phyloP scores from a whole-genome alignment of 495 filamentous ascomycete species.

The Glarea lozoyensis region DNA sequence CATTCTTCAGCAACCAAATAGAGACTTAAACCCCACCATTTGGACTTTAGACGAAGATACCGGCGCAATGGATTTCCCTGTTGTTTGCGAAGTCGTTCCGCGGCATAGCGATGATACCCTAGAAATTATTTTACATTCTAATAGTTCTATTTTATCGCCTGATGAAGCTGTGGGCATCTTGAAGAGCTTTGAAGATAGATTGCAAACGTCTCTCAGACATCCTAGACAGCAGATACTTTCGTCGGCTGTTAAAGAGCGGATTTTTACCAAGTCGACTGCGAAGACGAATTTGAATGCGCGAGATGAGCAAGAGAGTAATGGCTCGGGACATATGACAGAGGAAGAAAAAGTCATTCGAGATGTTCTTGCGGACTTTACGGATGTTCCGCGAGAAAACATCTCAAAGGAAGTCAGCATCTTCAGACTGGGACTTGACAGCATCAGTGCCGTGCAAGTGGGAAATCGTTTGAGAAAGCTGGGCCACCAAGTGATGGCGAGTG shows the following conservation, averaged over 20 bases:
- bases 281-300: no score
- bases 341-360: slow-evolving; percentile 42
- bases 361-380: slow-evolving; percentile 47
- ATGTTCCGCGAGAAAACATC: slow-evolving; percentile 43
- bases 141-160: slow-evolving; percentile 13
- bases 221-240: slow-evolving; percentile 25
- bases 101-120: slow-evolving; percentile 32
- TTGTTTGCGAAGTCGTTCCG: slow-evolving; percentile 64
- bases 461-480: slow-evolving; percentile 49
- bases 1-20: slow-evolving; percentile 52
- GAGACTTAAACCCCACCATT: slow-evolving; percentile 42
- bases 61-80: slow-evolving; percentile 66
- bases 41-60: slow-evolving; percentile 61
- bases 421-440: slow-evolving; percentile 78
- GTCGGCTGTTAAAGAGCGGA: slow-evolving; percentile 25
- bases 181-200: slow-evolving; percentile 6
- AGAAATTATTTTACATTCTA: slow-evolving; percentile 35
- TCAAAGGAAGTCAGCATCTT: slow-evolving; percentile 59
- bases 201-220: slow-evolving; percentile 13
- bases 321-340: slow-evolving; percentile 35
- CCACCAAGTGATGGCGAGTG: slow-evolving; percentile 47
- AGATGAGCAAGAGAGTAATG: background rate
- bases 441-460: slow-evolving; percentile 74
- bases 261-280: slow-evolving; percentile 1
- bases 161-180: slow-evolving; percentile 6